Base-by-base conservation (phyloP, 139 green algal species). In the Marvania coccoides region DNA sequence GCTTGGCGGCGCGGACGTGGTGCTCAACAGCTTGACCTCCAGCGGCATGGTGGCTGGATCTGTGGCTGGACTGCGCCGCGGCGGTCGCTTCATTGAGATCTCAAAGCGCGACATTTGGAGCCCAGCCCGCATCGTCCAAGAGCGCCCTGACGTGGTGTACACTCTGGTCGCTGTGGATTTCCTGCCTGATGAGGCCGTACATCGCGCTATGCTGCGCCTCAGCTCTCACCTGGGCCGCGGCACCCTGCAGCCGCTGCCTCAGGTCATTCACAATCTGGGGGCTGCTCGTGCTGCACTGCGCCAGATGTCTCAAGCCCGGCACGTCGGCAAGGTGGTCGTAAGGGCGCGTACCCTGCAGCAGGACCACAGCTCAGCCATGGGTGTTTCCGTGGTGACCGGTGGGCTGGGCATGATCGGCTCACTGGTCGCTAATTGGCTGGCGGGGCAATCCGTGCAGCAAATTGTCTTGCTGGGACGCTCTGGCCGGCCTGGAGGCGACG, bases 321-420 rank as follows among this genome's bases (percentile, higher is more conserved):
- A 94, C 58, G 75, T 95, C 31, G 89, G 89, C 76, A 95, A 95
- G 80, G 69, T 95, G 28, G 82, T 95, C 10, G 81, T 89, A 31
- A 38, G 69, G 0, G 10, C 29, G 35, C 64, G 63, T 39, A 54
- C 72, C 33, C 26, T 54, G 7, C 36, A 26, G 35, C 29, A 37
- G 4, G 28, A 12, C 6, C 34, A 69, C 9, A 19, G 26, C 42
- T 14, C 6, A 19, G 33, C 67, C 4, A 33, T 54, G 12, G 58
- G 67, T 4, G 26, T 33, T 14, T 48, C 57, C 14, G 5, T 78
- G 3, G 46, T 82, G 2, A 74, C 77, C 34, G 77, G 77, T 14
- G 77, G 77, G 26, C 31, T 74, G 5, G 77, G 77, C 24, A 63
- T 72, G 3, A 61, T 84, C 26, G 77, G 77, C 29, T 63, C 69